Base-by-base conservation (phyloP, 371 early-diverging fungal species). In the Mucor mucedo region DNA sequence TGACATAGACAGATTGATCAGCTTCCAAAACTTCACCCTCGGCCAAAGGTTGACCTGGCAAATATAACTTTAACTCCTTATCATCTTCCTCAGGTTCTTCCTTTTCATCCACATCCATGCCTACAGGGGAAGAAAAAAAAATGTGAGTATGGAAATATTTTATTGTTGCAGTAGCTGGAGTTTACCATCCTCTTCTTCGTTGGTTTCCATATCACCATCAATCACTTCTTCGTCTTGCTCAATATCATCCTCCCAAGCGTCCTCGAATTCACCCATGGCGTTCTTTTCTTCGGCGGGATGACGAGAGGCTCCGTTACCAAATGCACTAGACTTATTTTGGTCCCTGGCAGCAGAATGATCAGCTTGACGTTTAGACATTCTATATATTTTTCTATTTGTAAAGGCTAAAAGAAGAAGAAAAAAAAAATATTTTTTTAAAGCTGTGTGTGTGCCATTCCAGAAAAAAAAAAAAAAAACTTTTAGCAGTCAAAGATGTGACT, bases 191-290 rank as follows among this genome's bases (percentile, higher is more conserved):
- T 88, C 72, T 28, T 65, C 68, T n/a, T 68, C 68, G 54, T 65
- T 55, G n/a, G 55, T 88, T 38, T 82, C 80, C 41, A 83, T 87
- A 6, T 77, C 75, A 32, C 71, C 77, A 58, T 84, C 66, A 63
- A 85, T 88, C 30, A 85, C 83, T 33, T 86, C 78, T 13, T 87
- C 83, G 27, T 92, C 93, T 55, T 88, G 86, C 68, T 93, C 95
- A 40, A 92, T 79, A 68, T 97, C 97, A 79, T 98, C 98, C 66
- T 95, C 96, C 84, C 85, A 97, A 35, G 90, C 88, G 77, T 98
- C 98, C 76, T 98, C 98, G 67, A 96, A 98, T 71, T 95, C 95
- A 68, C 96, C 96, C 92, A 96, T 93, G 13, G 82, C 93, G 50
- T 89, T 91, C 59, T 87, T 84, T 52, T 79, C 77, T 38, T 77